Evolutionary conservation across 768 basidiomycete species (phyloP).

Genomic region (Pulveroboletus ravenelii): DNA sequence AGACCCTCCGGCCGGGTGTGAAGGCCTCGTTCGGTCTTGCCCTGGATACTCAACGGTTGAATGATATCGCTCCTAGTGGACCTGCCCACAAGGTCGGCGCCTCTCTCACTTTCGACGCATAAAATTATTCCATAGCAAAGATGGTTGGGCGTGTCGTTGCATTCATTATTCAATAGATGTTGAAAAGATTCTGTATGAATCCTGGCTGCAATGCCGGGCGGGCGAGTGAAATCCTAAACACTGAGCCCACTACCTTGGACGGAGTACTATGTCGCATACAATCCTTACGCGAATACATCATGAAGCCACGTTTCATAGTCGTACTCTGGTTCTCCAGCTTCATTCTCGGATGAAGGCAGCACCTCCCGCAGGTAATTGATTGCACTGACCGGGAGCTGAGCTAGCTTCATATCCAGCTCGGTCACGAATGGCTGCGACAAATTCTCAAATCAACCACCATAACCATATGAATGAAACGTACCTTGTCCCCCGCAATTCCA

Average conservation of each 20-base stretch:
- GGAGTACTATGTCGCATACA: not conserved
- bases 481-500: conserved; percentile 87
- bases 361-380: conserved; percentile 80
- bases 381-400: conserved; percentile 67
- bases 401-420: conserved; percentile 85
- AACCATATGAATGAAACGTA: conserved; percentile 25
- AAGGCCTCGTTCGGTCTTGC: conserved; percentile 92
- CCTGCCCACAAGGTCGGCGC: conserved; percentile 84
- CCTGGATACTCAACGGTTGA: conserved; percentile 89
- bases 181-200: not conserved
- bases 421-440: conserved; percentile 77
- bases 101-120: conserved; percentile 70
- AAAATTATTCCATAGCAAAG: conserved; percentile 28
- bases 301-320: conserved; percentile 83
- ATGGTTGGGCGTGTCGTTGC: conserved; percentile 12
- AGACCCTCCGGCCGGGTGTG: conserved; percentile 89
- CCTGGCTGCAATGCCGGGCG: not conserved
- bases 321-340: conserved; percentile 60
- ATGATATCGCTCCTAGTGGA: conserved; percentile 59
- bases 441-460: not conserved
- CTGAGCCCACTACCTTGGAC: not conserved
- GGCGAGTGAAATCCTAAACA: not conserved
- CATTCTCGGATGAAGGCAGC: conserved; percentile 60
- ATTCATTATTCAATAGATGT: conserved; percentile 13
- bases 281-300: conserved; percentile 59